Percentiles rank a stretch among this genome's conserved stretches.
These are phyloP conservation scores for Onygena corvina DNA, from an alignment of 2,329 filamentous ascomycete genomes.

Conservation along the genomic window DNA sequence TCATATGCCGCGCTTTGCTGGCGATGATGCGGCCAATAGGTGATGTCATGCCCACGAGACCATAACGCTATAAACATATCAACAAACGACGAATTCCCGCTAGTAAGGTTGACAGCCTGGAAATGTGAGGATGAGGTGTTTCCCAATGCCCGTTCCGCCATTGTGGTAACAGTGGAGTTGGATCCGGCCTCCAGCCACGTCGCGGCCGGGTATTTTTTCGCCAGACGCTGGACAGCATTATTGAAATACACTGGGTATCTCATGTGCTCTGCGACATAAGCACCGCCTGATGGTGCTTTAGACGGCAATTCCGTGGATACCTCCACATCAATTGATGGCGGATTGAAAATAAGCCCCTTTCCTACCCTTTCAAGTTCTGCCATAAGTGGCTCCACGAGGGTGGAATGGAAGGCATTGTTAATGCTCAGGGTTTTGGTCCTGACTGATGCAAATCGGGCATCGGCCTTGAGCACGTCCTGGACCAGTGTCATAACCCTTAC, in stretches of 20 bases:
- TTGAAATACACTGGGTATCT: slow-evolving; percentile 37
- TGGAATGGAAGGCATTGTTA: slow-evolving; percentile 2
- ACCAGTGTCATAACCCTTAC: slow-evolving; percentile 12
- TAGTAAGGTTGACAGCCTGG: not conserved
- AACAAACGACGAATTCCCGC: too few relatives aligned
- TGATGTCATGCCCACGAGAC: slow-evolving; percentile 27
- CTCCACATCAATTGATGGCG: not conserved
- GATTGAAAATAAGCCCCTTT: not conserved
- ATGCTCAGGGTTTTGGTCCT: not conserved
- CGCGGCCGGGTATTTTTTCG: slow-evolving; percentile 8
- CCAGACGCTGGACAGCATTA: slow-evolving; percentile 31
- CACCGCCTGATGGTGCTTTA: not conserved
- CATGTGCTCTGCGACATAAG: slow-evolving; percentile 28
- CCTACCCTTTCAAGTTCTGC: not conserved
- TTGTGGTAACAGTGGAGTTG: not conserved
- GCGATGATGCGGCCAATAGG: slow-evolving; percentile 31
- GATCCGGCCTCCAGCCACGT: slow-evolving; percentile 35
- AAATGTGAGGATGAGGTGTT: not conserved
- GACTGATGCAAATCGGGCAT: not conserved
- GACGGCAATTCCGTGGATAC: not conserved
- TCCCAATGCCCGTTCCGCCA: not conserved
- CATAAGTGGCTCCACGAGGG: not conserved
- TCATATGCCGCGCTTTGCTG: slow-evolving; percentile 21
- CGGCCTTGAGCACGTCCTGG: not conserved
- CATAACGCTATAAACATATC: slow-evolving; percentile 28